Evolutionary conservation across 1,139 yeast genomes (phyloP).

Genomic region (Nadsonia starkeyi-henricii): DNA sequence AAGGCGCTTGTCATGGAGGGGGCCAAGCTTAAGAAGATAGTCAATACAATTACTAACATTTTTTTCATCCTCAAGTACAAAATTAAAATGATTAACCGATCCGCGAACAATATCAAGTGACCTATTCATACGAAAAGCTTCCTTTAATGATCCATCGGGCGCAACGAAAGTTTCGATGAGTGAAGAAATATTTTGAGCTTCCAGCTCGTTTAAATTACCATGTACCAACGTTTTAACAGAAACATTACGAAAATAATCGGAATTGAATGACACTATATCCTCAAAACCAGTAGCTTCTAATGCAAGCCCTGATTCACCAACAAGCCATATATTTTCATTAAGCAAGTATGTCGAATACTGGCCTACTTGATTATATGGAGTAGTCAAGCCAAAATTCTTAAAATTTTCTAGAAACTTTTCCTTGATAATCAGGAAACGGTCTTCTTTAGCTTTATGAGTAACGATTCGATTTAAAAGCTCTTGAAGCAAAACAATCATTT

Average conservation of each 20-base stretch:
- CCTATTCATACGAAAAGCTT: constrained; percentile 13
- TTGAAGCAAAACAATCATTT: constrained; percentile 47
- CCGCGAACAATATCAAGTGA: constrained; percentile 38
- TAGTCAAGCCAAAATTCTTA: constrained; percentile 57
- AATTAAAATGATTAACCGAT: constrained; percentile 34
- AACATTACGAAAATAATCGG: constrained; percentile 31
- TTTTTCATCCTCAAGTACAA: constrained; percentile 43
- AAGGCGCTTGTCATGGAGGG: constrained; percentile 24
- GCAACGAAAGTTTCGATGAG: constrained; percentile 26
- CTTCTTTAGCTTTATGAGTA: constrained; percentile 36
- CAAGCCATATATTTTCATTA: constrained; percentile 56
- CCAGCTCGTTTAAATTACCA: constrained; percentile 55
- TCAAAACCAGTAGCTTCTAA: constrained; percentile 35
- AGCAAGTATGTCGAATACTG: constrained; percentile 45
- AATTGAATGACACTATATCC: constrained; percentile 36
- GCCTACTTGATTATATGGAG: constrained; percentile 60
- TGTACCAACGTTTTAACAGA: constrained; percentile 60
- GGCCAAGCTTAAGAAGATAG: constrained; percentile 57
- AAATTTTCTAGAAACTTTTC: constrained; percentile 48
- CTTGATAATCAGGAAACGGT: constrained; percentile 51
- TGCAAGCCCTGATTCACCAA: constrained; percentile 45
- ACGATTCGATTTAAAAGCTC: constrained; percentile 43
- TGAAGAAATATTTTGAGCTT: constrained; percentile 38
- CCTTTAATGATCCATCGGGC: constrained; percentile 16
- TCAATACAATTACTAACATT: constrained; percentile 81